Evolutionary conservation across 2,329 filamentous ascomycete species (phyloP), one percentile per base, ranked within the genome.

Genomic region (Xenoacremonium recifei): DNA sequence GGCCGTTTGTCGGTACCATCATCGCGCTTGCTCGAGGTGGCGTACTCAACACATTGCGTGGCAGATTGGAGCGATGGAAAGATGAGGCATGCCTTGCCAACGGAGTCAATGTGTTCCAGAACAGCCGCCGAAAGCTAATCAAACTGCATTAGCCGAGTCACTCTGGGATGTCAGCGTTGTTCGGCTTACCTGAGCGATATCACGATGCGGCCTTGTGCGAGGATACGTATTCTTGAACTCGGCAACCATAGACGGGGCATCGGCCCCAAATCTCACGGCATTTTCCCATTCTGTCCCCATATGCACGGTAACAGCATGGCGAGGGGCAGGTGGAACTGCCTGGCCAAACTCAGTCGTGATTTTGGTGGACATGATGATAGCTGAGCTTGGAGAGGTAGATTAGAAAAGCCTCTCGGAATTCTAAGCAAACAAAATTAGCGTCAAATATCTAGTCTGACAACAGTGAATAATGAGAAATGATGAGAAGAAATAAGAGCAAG

Each of bases 31-130:
- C 21, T 21, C 21, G 42, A 39, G n/a, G 25, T 33, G 21, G 42
- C 31, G 25, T 40, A 44, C 9, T 35, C 37, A 11, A 39, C 32
- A 37, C 42, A 44, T 30, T 44, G 30, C 18, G 27, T 16, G 18
- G 42, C 42, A 7, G 42, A 40, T 21, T 44, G 21, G 9, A 39
- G 31, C 23, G 42, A 44, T 9, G 37, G 21, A 15, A 44, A 40
- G 13, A 44, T 31, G 4, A 35, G 13, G 27, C 42, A 44, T 13
- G 31, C 37, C 30, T 23, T 16, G 4, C 35, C 40, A 3, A 20
- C 4, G 3, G 18, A 11, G 4, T 13, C 5, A 27, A 23, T 15
- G 3, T 7, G 9, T 27, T 27, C 13, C 23, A 27, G 13, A 9
- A 27, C 23, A 9, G 9, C 23, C 13, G 23, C 23, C 9, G 23